Evolutionary conservation across 495 filamentous ascomycete species (phyloP), one percentile per base, ranked within the genome.

Genomic region (Aspergillus heteromorphus): DNA sequence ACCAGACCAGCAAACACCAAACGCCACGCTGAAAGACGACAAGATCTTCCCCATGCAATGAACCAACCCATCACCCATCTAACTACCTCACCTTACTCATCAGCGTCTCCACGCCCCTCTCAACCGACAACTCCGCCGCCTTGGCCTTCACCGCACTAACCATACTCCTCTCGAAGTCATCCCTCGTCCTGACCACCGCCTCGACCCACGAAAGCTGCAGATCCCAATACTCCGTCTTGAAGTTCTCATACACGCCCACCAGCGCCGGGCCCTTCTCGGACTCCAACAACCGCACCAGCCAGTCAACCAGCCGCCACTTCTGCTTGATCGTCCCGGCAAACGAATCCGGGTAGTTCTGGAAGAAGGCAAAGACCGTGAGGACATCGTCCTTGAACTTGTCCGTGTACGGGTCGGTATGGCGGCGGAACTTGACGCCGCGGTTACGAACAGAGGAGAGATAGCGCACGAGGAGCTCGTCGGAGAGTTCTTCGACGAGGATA

Each of bases 191-290:
- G 52, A 99, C 65, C 55, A 95, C 93, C 17, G 87, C 84, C 75
- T 99, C 93, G n/a, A 97, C 91, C 93, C 93, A 99, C 23, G 83
- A 85, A 48, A 96, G 82, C 70, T 92, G 90, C 63, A 96, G 75
- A 71, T 99, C 93, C 92, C 92, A 97, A 65, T 96, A 96, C 53
- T 83, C 78, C 29, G 73, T 67, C 75, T 95, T 96, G 71, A 97
- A 91, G 14, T 75, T 73, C 59, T 87, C 89, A 47, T 96, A 97
- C 6, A 88, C 83, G 23, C 82, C 79, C 3, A 89, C 83, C 5
- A 97, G 70, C 14, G 68, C 69, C 6, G 82, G 75, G 0, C 72
- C 73, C 73, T 93, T 99, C 20, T 92, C 87, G 0, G 82, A 76
- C 27, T 83, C 81, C 11, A 99, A 75, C 55, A 99, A 69, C 5